Percentiles rank a stretch among this genome's conserved stretches.
phyloP scores from a whole-genome alignment of 1,284 basidiomycete species.

The Athelia sp. region DNA sequence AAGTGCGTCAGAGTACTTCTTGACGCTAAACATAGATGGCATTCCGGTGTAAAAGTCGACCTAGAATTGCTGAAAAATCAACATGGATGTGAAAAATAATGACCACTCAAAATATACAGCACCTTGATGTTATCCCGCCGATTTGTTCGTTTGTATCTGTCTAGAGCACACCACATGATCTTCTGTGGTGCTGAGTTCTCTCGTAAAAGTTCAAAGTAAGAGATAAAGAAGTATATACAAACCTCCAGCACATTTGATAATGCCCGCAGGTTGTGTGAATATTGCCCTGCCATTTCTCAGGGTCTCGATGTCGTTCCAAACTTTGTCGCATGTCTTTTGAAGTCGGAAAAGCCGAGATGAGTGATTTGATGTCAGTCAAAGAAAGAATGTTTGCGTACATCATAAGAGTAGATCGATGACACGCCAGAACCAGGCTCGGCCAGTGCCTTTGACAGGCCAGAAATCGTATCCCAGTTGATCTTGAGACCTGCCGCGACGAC shows the following conservation, averaged over 20 bases:
- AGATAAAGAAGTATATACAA: slow-evolving; percentile 11
- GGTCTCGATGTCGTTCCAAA: slow-evolving; percentile 75
- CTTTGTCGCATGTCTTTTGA: slow-evolving; percentile 70
- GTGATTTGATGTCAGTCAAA: too few relatives aligned
- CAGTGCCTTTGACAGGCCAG: slow-evolving; percentile 78
- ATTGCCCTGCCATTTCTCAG: slow-evolving; percentile 81
- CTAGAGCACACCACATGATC: slow-evolving; percentile 95
- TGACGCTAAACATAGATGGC: slow-evolving; percentile 89
- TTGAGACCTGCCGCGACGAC: slow-evolving; percentile 89
- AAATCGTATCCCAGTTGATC: slow-evolving; percentile 77
- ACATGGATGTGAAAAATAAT: too few relatives aligned
- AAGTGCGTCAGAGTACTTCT: slow-evolving; percentile 89
- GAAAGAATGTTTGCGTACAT: slow-evolving; percentile 18
- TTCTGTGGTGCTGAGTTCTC: slow-evolving; percentile 73
- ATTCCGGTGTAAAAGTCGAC: slow-evolving; percentile 90
- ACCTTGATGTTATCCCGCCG: slow-evolving; percentile 57
- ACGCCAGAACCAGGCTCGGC: slow-evolving; percentile 77
- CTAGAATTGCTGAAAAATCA: too few relatives aligned
- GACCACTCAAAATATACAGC: too few relatives aligned
- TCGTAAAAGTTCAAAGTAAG: background rate
- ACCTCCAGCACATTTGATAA: slow-evolving; percentile 95
- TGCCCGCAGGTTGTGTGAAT: slow-evolving; percentile 94
- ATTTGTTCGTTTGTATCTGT: slow-evolving; percentile 58
- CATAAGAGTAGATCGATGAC: slow-evolving; percentile 89
- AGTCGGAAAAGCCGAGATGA: too few relatives aligned